phyloP scores from a whole-genome alignment of 2,329 filamentous ascomycete genomes.

The Fusarium coicis region DNA sequence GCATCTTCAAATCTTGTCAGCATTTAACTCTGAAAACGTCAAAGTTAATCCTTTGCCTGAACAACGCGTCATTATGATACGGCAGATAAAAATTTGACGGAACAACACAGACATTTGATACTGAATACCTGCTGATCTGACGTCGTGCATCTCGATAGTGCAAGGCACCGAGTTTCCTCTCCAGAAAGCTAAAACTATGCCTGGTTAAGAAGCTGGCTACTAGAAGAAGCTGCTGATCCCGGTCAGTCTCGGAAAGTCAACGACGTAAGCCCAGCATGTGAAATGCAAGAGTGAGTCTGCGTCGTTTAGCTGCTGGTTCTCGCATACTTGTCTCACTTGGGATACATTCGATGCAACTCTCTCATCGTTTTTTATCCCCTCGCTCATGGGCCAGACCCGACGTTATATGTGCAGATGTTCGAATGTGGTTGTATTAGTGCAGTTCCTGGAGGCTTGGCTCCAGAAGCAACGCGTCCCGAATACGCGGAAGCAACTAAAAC shows the following conservation, averaged over 20 bases:
- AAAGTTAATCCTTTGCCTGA: background rate
- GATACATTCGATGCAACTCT: background rate
- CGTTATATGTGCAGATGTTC: background rate
- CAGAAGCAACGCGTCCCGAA: conserved; percentile 8
- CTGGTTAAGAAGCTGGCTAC: background rate
- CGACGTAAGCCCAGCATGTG: conserved; percentile 33
- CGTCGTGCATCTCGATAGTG: conserved; percentile 23
- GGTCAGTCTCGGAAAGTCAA: conserved; percentile 12
- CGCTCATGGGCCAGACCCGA: background rate
- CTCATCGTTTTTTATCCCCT: conserved; percentile 7
- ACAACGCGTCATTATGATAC: conserved; percentile 22
- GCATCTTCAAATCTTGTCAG: conserved; percentile 1
- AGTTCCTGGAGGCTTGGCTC: background rate
- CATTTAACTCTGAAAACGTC: background rate
- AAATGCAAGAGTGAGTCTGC: conserved; percentile 20
- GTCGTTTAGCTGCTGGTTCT: conserved; percentile 7
- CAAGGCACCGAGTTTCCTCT: conserved; percentile 20
- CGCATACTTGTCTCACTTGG: conserved; percentile 21
- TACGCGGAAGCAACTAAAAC: conserved; percentile 12
- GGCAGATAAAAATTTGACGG: background rate
- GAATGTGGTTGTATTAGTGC: background rate
- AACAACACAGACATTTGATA: background rate
- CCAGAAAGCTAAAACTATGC: background rate
- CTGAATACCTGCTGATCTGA: conserved; percentile 25
- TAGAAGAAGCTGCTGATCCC: conserved; percentile 7